Evolutionary conservation across 306 rosid species (phyloP).

Genomic region (Neltuma alba): DNA sequence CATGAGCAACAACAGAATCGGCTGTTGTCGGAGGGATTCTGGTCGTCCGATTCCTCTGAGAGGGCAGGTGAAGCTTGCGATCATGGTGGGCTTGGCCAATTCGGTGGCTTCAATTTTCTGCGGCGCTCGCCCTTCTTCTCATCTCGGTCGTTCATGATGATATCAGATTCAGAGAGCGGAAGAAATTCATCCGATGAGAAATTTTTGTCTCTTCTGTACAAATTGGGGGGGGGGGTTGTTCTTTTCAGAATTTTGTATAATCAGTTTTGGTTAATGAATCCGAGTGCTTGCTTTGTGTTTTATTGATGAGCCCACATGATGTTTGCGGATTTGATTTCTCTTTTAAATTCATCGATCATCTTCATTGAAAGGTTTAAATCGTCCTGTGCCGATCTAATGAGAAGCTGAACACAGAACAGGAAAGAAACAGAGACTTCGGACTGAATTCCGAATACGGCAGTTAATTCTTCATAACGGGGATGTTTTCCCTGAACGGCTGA

Average conservation of each 20-base stretch:
- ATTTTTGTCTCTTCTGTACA: slow-evolving; percentile 32
- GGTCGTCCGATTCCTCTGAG: slow-evolving; percentile 69
- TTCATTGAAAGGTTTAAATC: not conserved
- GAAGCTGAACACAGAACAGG: not conserved
- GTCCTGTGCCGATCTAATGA: not conserved
- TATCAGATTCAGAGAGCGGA: not conserved
- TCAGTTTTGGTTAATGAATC: slow-evolving; percentile 25
- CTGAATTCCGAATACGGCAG: not conserved
- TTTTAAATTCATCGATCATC: not conserved
- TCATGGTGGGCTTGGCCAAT: slow-evolving; percentile 64
- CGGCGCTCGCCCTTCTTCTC: slow-evolving; percentile 19
- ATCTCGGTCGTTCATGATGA: slow-evolving; percentile 6
- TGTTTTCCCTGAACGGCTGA: no score
- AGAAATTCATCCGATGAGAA: not conserved
- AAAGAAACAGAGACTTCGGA: not conserved
- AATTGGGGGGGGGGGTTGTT: slow-evolving; percentile 2
- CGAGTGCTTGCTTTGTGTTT: not conserved
- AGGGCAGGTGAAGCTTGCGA: slow-evolving; percentile 69
- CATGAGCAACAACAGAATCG: slow-evolving; percentile 43
- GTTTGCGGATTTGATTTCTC: not conserved
- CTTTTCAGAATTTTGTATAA: slow-evolving; percentile 27
- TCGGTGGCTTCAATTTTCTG: slow-evolving; percentile 74
- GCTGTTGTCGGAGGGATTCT: slow-evolving; percentile 27
- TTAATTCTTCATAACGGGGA: not conserved
- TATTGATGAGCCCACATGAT: not conserved